phyloP scores from a whole-genome alignment of 495 filamentous ascomycete species.

The Tuber borchii region DNA sequence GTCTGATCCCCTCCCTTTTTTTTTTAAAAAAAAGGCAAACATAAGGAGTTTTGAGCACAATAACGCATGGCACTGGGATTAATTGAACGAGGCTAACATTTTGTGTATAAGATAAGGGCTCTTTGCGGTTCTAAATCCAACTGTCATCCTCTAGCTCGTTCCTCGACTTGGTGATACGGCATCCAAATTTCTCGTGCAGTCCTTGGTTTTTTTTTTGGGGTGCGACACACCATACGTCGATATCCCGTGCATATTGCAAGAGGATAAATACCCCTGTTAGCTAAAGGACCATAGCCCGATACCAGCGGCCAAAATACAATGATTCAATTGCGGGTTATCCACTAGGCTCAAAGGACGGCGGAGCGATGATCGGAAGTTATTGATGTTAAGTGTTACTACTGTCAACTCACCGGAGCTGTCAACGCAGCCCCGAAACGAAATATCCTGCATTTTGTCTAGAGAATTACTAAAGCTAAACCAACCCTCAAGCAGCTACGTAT shows the following conservation, averaged over 20 bases:
- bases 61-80: not conserved
- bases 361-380: not conserved
- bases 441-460: not conserved
- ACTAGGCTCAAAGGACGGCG: not conserved
- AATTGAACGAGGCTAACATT: slow-evolving; percentile 4
- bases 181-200: not conserved
- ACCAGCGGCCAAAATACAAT: not conserved
- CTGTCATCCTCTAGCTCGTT: not conserved
- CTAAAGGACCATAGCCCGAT: not conserved
- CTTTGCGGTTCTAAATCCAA: slow-evolving; percentile 5
- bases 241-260: not conserved
- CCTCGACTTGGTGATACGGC: not conserved
- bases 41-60: not conserved
- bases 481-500: not conserved
- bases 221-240: not conserved
- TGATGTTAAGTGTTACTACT: not conserved
- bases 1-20: not conserved
- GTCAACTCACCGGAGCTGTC: not conserved
- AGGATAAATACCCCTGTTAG: slow-evolving; percentile 3
- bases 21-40: not conserved
- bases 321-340: not conserved
- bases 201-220: not conserved
- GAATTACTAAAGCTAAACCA: not conserved
- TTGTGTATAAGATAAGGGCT: slow-evolving; percentile 2
- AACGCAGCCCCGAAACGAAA: not conserved